phyloP scores from a whole-genome alignment of 805 yeast species.

The Hanseniaspora singularis region DNA sequence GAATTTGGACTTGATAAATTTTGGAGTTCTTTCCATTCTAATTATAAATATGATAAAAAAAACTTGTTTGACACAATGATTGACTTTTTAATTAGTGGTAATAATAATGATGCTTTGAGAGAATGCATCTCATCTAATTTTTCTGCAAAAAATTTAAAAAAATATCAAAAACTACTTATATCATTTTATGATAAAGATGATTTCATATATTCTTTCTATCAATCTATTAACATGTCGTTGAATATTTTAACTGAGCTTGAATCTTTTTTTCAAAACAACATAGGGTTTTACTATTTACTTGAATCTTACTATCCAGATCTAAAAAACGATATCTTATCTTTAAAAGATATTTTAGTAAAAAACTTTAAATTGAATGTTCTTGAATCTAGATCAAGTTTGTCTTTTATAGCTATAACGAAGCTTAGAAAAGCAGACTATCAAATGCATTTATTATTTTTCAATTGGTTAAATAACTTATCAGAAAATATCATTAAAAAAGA shows the following conservation, averaged over 20 bases:
- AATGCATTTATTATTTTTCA: constrained; percentile 1
- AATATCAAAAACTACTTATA: constrained; percentile 42
- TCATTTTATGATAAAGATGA: constrained; percentile 35
- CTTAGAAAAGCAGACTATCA: neutral
- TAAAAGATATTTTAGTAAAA: too few species aligned
- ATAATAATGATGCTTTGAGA: constrained; percentile 26
- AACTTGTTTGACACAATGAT: constrained; percentile 28
- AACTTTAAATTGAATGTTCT: too few species aligned
- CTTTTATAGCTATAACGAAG: too few species aligned
- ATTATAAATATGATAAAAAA: neutral
- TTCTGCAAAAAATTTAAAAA: constrained; percentile 53
- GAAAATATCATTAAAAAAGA: neutral
- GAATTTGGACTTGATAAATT: neutral
- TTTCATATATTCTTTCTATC: neutral
- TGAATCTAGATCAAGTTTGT: too few species aligned
- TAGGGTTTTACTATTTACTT: too few species aligned
- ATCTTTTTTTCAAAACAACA: neutral
- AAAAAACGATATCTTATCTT: too few species aligned
- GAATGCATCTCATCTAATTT: constrained; percentile 54
- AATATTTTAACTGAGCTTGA: neutral
- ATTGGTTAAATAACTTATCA: constrained; percentile 1
- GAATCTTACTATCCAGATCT: too few species aligned
- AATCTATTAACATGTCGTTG: neutral
- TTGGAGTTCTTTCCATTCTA: neutral
- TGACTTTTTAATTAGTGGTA: constrained; percentile 21